Base-by-base conservation (phyloP, 2,329 filamentous ascomycete genomes). In the Xylogone sp. region DNA sequence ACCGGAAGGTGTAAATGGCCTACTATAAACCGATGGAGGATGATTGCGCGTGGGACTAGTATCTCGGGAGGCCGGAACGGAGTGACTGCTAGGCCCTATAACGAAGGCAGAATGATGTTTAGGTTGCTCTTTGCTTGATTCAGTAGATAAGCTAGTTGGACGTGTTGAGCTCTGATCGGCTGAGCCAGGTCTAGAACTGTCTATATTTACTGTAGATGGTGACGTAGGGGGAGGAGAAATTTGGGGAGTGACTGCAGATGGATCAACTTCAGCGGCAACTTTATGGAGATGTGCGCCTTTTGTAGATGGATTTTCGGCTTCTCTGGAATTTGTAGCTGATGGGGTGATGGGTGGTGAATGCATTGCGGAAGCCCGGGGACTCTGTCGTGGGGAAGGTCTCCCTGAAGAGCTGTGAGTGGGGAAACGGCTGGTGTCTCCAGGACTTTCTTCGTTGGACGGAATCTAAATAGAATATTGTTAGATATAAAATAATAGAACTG, bases 301-400 rank as follows among this genome's bases (percentile, higher is more conserved):
- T 49, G 59, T 63, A 52, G 68, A 65, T 27, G 31, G 48, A 39
- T 64, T 66, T 51, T 61, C 57, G 58, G 66, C 68, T 64, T 83
- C 83, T 59, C 75, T 74, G 49, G 80, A 82, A 57, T 76, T 74
- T 43, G 90, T 93, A 48, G 85, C 91, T 50, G 90, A 85, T 18
- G 93, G 93, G 12, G 92, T 97, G 48, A 97, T 78, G 42, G 91
- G 91, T 58, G 93, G 93, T 10, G 92, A 96, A 60, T 93, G 88
- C 72, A 95, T 81, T 52, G 87, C 82, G 53, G 85, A 83, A 43
- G 81, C 74, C 54, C 81, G 79, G 54, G 88, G 86, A 57, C 85
- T 88, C 42, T 83, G 74, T 65, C 78, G 79, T 24, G 87, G 84
- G 52, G 87, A 91, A 55, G 80, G 78, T 59, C 78, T 81, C 53